Base-by-base conservation (phyloP, 2,329 filamentous ascomycete species). In the Penicillium carneum region DNA sequence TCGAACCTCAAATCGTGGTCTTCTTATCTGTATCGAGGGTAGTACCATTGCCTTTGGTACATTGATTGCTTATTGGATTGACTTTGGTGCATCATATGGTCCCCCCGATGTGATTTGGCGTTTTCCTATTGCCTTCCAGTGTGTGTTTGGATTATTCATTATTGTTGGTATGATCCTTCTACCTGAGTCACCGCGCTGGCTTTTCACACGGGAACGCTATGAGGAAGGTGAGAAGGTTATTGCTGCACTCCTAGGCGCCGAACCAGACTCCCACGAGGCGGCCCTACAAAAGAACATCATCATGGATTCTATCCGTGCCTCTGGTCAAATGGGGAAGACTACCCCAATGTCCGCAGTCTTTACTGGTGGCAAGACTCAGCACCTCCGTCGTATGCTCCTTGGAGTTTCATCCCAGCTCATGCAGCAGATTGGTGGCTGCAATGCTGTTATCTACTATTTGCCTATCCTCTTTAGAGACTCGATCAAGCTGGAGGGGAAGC, bases 251-350 rank as follows among this genome's bases (percentile, higher is more conserved):
- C 72, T 75, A 48, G 80, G 78, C 18, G 70, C 75, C 20, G 55
- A 82, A 39, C 60, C 82, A 2, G 80, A 85, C 54, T 81, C 84
- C 62, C 74, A 81, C 4, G 82, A 87, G 66, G 86, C 86, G 5
- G 26, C n/a, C 9, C 39, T 53, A 4, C 57, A 59, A 71, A 81
- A 83, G 65, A 84, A 85, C 51, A 86, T 88, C 0, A 86, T 89
- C 23, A 74, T 85, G 33, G 88, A 91, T 70, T 85, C 83, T 3
- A 87, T 89, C 65, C 80, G 81, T 29, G 83, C 83, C n/a, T 82
- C 82, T 23, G 82, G 70, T 14, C 57, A 59, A n/a, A 43, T 73
- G 39, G 77, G 78, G 42, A 82, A 82, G 63, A 80, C 81, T 33
- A 81, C 82, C 1, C 81, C 81, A 3, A 83, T 87, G 1, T 86